phyloP scores from a whole-genome alignment of 495 filamentous ascomycete genomes.

The Apiosordaria backusii region DNA sequence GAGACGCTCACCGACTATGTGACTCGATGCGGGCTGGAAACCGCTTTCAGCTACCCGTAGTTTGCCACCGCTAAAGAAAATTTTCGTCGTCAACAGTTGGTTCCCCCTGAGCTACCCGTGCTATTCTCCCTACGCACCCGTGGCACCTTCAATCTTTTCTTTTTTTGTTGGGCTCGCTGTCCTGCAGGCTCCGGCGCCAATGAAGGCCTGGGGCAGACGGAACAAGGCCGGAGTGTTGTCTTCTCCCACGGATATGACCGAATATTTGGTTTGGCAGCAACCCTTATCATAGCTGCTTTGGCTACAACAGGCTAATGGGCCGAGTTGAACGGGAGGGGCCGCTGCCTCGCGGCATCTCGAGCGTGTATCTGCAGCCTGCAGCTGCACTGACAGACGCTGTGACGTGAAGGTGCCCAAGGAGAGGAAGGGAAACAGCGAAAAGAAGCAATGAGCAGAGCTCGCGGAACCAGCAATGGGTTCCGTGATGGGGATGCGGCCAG shows the following conservation, averaged over 20 bases:
- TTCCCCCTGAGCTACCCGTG: not conserved
- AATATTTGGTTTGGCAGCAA: not conserved
- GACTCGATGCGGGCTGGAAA: slow-evolving; percentile 12
- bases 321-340: slow-evolving; percentile 16
- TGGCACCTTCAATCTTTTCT: not conserved
- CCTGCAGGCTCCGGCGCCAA: not conserved
- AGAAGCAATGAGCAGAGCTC: not conserved
- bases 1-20: slow-evolving; percentile 15
- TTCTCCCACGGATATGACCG: not conserved
- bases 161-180: not conserved
- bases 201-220: slow-evolving; percentile 15
- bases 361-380: no score
- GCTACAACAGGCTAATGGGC: slow-evolving; percentile 1
- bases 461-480: not conserved
- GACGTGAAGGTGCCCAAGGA: not conserved
- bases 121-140: not conserved
- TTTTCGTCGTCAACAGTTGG: not conserved
- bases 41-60: slow-evolving; percentile 4
- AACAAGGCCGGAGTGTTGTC: slow-evolving; percentile 9
- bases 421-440: not conserved
- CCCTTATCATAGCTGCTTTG: not conserved
- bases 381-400: not conserved
- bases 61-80: not conserved
- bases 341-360: no score
- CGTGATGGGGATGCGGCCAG: slow-evolving; percentile 1